Conservation (phyloP, 257 asterid genomes). For the Nicotiana tomentosiformis region DNA sequence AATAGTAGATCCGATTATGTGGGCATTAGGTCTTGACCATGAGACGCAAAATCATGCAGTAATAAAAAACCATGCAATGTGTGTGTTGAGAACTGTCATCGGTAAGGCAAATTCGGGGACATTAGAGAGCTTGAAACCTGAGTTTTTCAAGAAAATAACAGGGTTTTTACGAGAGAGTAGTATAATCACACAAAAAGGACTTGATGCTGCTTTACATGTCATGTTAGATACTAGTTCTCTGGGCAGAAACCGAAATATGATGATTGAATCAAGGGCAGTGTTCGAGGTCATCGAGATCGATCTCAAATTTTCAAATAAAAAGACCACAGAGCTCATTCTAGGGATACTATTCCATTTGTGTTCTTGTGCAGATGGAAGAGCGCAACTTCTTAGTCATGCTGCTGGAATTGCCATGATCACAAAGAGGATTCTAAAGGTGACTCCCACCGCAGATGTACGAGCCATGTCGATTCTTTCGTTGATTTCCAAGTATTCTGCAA, state of each 20-base stretch:
- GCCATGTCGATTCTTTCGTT: constrained; percentile 36
- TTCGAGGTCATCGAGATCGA: constrained; percentile 42
- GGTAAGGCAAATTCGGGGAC: constrained; percentile 5
- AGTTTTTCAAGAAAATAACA: constrained; percentile 21
- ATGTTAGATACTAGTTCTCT: constrained; percentile 29
- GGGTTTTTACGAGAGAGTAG: constrained; percentile 3
- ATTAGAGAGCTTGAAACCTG: constrained; percentile 29
- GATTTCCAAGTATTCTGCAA: constrained; percentile 35
- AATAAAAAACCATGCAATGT: constrained; percentile 25
- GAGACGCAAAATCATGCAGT: neutral
- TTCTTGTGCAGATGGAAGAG: constrained; percentile 59
- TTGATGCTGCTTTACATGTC: constrained; percentile 27
- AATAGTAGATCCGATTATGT: constrained; percentile 26
- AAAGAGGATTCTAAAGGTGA: constrained; percentile 41
- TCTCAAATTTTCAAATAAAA: constrained; percentile 22
- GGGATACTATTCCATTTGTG: constrained; percentile 39
- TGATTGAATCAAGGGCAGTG: constrained; percentile 39
- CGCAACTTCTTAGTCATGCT: constrained; percentile 48
- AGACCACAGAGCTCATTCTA: constrained; percentile 35
- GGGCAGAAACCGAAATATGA: constrained; percentile 38
- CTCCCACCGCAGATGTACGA: constrained; percentile 35
- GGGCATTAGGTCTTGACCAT: constrained; percentile 25
- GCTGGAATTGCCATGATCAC: constrained; percentile 46
- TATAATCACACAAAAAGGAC: constrained; percentile 8
- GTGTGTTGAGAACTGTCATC: constrained; percentile 14